Percentiles rank a stretch among this genome's conserved stretches.
Evolutionary conservation across 257 asterid genomes (phyloP).

Genomic region (Galeopsis tetrahit): DNA sequence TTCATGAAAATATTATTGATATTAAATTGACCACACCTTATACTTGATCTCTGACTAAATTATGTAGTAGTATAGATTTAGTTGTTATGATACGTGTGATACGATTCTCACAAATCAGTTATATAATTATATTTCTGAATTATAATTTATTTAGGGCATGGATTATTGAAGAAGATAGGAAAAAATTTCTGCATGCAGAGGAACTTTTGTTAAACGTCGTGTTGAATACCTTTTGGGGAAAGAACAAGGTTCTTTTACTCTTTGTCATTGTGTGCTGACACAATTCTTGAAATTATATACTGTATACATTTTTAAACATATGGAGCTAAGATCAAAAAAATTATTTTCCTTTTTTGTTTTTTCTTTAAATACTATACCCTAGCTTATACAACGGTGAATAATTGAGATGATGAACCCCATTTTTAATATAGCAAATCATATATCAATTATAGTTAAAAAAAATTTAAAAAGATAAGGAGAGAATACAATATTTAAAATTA

Average conservation of each 20-base stretch:
- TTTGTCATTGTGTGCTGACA: slow-evolving; percentile 28
- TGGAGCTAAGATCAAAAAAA: neutral
- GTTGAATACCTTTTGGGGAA: slow-evolving; percentile 24
- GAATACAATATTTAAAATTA: too few relatives aligned
- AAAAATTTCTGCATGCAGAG: slow-evolving; percentile 15
- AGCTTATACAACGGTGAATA: neutral
- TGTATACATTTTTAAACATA: too few relatives aligned
- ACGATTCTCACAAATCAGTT: neutral
- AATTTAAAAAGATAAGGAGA: too few relatives aligned
- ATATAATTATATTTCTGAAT: neutral
- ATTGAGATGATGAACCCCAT: slow-evolving; percentile 10
- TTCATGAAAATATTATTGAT: neutral
- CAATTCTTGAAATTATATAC: slow-evolving; percentile 26
- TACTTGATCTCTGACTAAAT: neutral
- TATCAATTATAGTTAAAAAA: neutral
- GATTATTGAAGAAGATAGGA: slow-evolving; percentile 2
- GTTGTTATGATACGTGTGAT: neutral
- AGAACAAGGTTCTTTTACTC: slow-evolving; percentile 32
- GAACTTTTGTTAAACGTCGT: slow-evolving; percentile 5
- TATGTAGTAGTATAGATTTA: too few relatives aligned
- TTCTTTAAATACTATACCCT: neutral
- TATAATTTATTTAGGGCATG: neutral
- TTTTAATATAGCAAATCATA: neutral
- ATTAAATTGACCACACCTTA: neutral
- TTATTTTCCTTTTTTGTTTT: too few relatives aligned